A percentile compares a stretch with the other conserved stretches of the same genome.
These are phyloP conservation scores for Zizania palustris DNA, from an alignment of 202 grass and related monocot species.

Conservation along the genomic window DNA sequence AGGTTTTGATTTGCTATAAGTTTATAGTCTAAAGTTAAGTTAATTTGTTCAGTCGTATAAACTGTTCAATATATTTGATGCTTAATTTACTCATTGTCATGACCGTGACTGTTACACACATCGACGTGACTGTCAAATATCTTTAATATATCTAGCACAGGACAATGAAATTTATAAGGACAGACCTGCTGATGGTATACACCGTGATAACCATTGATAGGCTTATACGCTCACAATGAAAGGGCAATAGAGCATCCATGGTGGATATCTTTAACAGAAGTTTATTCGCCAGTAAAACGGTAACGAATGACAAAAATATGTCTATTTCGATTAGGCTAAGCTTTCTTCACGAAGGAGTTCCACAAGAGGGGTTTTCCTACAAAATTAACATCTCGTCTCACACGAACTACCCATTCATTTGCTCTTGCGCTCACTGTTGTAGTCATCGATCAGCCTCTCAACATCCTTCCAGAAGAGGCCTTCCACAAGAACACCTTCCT, in stretches of 20 bases:
- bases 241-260: neutral
- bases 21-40: too few relatives aligned
- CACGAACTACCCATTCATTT: slow-evolving; percentile 58
- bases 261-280: neutral
- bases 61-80: too few relatives aligned
- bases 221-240: too few relatives aligned
- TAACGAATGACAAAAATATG: slow-evolving; percentile 39
- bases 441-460: slow-evolving; percentile 83
- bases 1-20: too few relatives aligned
- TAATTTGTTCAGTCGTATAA: too few relatives aligned
- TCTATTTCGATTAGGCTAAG: slow-evolving; percentile 44
- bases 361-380: slow-evolving; percentile 5
- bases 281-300: slow-evolving; percentile 44
- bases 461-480: slow-evolving; percentile 97
- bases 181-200: too few relatives aligned
- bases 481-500: slow-evolving; percentile 95
- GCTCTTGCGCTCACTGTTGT: slow-evolving; percentile 77
- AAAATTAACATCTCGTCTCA: slow-evolving; percentile 20
- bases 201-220: too few relatives aligned
- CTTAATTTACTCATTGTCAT: too few relatives aligned
- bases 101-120: too few relatives aligned
- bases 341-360: slow-evolving; percentile 18
- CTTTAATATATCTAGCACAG: too few relatives aligned
- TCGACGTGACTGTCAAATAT: too few relatives aligned
- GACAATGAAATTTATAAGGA: too few relatives aligned